These are phyloP conservation scores for Angophora floribunda DNA, from an alignment of 345 rosid species.

Conservation along the genomic window DNA sequence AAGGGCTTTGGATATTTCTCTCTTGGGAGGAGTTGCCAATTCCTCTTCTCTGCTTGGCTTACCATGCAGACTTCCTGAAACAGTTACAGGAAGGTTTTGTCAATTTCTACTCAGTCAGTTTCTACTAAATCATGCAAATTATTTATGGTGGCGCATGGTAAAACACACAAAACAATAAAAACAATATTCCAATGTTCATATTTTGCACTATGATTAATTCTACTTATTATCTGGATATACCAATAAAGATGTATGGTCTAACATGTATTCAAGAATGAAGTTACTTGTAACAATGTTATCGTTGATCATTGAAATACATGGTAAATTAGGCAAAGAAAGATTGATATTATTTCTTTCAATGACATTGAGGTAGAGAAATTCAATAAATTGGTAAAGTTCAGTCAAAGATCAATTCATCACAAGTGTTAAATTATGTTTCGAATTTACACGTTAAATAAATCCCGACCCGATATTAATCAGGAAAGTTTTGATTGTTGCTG, in stretches of 20 bases:
- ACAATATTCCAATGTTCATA: background rate
- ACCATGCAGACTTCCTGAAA: conserved; percentile 66
- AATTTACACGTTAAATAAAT: no score
- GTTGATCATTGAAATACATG: background rate
- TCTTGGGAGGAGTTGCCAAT: conserved; percentile 30
- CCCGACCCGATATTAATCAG: no score
- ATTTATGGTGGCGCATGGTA: conserved; percentile 12
- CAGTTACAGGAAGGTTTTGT: background rate
- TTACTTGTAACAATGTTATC: background rate
- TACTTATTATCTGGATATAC: background rate
- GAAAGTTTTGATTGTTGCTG: no score
- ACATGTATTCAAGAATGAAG: background rate
- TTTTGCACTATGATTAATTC: background rate
- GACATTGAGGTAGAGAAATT: background rate
- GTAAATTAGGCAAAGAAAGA: background rate
- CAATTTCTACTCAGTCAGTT: background rate
- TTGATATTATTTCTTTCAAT: background rate
- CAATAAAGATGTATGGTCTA: background rate
- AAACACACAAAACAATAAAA: background rate
- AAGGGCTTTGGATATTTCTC: conserved; percentile 82
- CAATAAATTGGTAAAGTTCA: background rate
- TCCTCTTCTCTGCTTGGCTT: conserved; percentile 19
- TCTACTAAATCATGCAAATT: background rate
- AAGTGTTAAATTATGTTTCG: background rate
- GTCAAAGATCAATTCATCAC: background rate